Evolutionary conservation across 208 protist species (phyloP).

Genomic region (Endotrypanum monterogeii): DNA sequence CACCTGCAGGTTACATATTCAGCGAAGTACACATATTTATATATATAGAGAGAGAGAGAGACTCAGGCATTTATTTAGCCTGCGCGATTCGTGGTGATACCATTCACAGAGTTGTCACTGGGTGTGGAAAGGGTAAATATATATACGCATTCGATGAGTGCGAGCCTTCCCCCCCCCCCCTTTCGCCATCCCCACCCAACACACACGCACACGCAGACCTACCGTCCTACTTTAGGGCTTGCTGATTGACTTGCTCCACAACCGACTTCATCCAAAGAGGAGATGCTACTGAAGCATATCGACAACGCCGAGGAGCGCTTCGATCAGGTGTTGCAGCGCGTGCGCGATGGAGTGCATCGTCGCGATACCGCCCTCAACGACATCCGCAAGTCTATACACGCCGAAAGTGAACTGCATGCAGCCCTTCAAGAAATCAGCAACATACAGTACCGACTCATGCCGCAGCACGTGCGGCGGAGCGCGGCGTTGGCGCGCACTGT

Average conservation of each 20-base stretch:
- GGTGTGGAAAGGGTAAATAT: no score
- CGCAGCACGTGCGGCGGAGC: conserved; percentile 48
- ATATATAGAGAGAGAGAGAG: neutral
- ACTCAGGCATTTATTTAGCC: no score
- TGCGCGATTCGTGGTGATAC: no score
- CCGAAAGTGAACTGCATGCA: conserved; percentile 16
- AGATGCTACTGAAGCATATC: conserved; percentile 36
- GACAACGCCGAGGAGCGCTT: conserved; percentile 58
- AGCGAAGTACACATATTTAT: neutral
- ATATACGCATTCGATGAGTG: no score
- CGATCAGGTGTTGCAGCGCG: conserved; percentile 52
- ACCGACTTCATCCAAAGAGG: neutral
- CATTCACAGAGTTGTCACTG: no score
- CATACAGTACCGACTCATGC: conserved; percentile 49
- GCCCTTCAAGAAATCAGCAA: conserved; percentile 41
- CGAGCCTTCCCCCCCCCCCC: no score
- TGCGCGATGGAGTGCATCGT: conserved; percentile 45
- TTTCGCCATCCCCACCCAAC: no score
- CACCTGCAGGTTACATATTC: neutral
- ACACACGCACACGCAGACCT: no score
- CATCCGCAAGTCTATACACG: conserved; percentile 38
- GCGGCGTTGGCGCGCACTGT: conserved; percentile 52
- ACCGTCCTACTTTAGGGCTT: no score
- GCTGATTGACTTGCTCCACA: neutral
- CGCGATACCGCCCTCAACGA: conserved; percentile 51